Evolutionary conservation across 495 filamentous ascomycete genomes (phyloP).

Genomic region (Aspergillus baeticus): DNA sequence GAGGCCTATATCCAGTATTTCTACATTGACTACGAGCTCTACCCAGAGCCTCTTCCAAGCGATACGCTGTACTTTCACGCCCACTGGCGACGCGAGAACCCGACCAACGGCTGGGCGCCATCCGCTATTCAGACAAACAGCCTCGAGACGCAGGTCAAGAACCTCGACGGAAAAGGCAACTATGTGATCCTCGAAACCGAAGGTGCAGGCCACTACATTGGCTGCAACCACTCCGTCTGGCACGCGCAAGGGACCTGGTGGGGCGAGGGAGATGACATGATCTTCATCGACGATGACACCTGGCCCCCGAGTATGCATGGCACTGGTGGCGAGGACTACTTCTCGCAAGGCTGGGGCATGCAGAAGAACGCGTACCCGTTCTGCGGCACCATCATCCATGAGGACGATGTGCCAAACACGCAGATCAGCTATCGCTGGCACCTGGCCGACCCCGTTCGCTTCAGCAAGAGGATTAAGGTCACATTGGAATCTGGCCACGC

Average conservation of each 20-base stretch:
- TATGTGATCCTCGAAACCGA: slow-evolving; percentile 19
- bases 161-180: slow-evolving; percentile 12
- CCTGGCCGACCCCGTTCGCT: slow-evolving; percentile 12
- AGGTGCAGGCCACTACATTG: slow-evolving; percentile 20
- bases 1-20: slow-evolving; percentile 25
- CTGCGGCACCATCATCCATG: slow-evolving; percentile 23
- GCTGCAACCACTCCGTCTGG: slow-evolving; percentile 24
- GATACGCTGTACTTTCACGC: slow-evolving; percentile 26
- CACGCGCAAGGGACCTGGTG: slow-evolving; percentile 26
- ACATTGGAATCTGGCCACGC: slow-evolving; percentile 14
- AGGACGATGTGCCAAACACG: slow-evolving; percentile 22
- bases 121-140: slow-evolving; percentile 13
- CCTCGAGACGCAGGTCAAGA: slow-evolving; percentile 8
- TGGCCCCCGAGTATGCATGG: slow-evolving; percentile 26
- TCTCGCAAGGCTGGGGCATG: slow-evolving; percentile 13
- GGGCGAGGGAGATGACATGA: slow-evolving; percentile 29
- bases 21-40: slow-evolving; percentile 27
- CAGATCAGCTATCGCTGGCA: slow-evolving; percentile 27
- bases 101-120: slow-evolving; percentile 24
- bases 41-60: slow-evolving; percentile 18
- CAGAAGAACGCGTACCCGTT: slow-evolving; percentile 26
- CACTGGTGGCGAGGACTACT: slow-evolving; percentile 18
- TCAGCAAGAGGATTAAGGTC: slow-evolving; percentile 9
- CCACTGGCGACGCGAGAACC: slow-evolving; percentile 25
- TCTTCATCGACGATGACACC: slow-evolving; percentile 28